A percentile compares a stretch with the other conserved stretches of the same genome.
Conservation (phyloP, 441 rosid genomes). For the Codiaeum variegatum region DNA sequence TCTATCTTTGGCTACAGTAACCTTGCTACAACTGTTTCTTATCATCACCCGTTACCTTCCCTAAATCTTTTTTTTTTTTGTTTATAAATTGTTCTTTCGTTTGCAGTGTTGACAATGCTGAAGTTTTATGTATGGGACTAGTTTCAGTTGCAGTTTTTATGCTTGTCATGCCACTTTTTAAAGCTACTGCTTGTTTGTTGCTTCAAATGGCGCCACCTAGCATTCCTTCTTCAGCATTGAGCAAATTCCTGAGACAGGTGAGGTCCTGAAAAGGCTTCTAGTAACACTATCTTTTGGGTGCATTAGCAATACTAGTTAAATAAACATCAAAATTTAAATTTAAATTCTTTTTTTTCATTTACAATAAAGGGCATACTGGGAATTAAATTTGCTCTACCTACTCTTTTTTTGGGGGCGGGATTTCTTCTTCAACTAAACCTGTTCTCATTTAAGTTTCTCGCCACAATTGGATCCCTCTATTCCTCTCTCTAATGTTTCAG, state of each 20-base stretch:
- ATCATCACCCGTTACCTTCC: not conserved
- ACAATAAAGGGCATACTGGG: not conserved
- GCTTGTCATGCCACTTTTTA: slow-evolving; percentile 88
- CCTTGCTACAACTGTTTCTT: not conserved
- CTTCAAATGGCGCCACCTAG: slow-evolving; percentile 96
- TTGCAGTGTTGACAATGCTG: slow-evolving; percentile 85
- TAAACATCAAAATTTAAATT: not conserved
- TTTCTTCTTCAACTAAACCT: not conserved
- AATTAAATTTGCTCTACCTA: not conserved
- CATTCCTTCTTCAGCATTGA: slow-evolving; percentile 76
- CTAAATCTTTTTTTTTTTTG: slow-evolving; percentile 4
- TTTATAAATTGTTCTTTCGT: slow-evolving; percentile 17
- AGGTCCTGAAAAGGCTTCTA: not conserved
- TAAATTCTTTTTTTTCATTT: not conserved
- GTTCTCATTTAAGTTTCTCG: not conserved
- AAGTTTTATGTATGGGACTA: slow-evolving; percentile 85
- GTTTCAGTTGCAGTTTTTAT: slow-evolving; percentile 74
- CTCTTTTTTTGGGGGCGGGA: not conserved
- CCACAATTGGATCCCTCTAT: no score
- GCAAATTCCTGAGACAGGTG: slow-evolving; percentile 91
- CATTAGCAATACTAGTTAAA: not conserved
- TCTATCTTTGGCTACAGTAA: not conserved
- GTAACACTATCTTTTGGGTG: not conserved
- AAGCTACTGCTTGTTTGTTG: slow-evolving; percentile 68
- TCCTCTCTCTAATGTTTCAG: no score